phyloP scores from a whole-genome alignment of 2,329 filamentous ascomycete genomes.

The Tolypocladium sp. region DNA sequence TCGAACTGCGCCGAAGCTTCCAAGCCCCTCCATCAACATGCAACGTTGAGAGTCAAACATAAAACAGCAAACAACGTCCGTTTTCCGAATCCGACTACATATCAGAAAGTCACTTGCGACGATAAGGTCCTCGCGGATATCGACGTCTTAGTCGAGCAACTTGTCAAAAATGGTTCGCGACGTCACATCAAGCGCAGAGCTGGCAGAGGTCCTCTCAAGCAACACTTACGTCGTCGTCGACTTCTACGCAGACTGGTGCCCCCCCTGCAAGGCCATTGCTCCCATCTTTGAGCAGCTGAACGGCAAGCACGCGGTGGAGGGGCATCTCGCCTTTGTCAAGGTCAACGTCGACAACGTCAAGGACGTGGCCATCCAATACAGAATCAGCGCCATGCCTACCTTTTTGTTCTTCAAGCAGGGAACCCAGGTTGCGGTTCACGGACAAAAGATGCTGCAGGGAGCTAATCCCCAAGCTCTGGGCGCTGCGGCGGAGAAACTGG shows the following conservation, averaged over 20 bases:
- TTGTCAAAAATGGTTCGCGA: constrained; percentile 11
- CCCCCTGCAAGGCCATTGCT: constrained; percentile 38
- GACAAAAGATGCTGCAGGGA: constrained; percentile 21
- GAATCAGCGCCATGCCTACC: constrained; percentile 86
- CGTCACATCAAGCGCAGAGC: constrained; percentile 19
- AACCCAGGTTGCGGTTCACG: constrained; percentile 20
- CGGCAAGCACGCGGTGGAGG: constrained; percentile 9
- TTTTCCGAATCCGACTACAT: neutral
- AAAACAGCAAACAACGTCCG: neutral
- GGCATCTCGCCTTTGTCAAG: constrained; percentile 65
- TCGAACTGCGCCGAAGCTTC: neutral
- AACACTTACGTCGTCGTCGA: constrained; percentile 35
- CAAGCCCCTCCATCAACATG: neutral
- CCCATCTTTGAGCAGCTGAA: constrained; percentile 27
- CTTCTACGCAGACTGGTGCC: constrained; percentile 43
- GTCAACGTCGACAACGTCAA: constrained; percentile 80
- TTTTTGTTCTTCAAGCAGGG: constrained; percentile 83
- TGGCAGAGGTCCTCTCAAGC: constrained; percentile 26
- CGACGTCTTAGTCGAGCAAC: neutral
- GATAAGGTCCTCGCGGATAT: neutral
- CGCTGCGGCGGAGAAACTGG: constrained; percentile 27
- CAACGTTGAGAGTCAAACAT: neutral
- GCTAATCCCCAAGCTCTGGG: constrained; percentile 20
- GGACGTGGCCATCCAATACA: constrained; percentile 65
- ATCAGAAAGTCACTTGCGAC: neutral